Percentiles rank a stretch among this genome's conserved stretches.
These are phyloP conservation scores for Inosperma sp. DNA, from an alignment of 768 basidiomycete species.

Conservation along the genomic window DNA sequence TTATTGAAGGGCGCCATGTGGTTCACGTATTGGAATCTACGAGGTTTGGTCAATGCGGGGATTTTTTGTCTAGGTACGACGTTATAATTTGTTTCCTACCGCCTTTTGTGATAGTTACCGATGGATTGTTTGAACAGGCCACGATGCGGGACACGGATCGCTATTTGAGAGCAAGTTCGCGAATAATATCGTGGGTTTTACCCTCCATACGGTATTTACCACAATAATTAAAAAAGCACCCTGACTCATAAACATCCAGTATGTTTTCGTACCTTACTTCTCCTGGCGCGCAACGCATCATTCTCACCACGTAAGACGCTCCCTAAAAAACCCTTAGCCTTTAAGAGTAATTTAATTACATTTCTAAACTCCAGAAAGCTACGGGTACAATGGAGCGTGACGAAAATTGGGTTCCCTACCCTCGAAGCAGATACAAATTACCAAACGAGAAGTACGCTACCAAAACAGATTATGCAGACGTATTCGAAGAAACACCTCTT, in stretches of 20 bases:
- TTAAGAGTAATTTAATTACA: no score
- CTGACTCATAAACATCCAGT: constrained; percentile 29
- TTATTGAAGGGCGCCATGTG: constrained; percentile 36
- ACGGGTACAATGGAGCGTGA: constrained; percentile 74
- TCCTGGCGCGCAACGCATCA: constrained; percentile 68
- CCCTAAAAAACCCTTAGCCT: background rate
- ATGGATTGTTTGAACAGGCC: constrained; percentile 32
- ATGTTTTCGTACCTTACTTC: constrained; percentile 53
- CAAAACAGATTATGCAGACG: constrained; percentile 41
- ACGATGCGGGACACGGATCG: constrained; percentile 44
- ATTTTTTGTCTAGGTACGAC: constrained; percentile 48
- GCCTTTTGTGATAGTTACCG: constrained; percentile 29
- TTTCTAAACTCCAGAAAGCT: no score
- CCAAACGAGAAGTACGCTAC: constrained; percentile 37
- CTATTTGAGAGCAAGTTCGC: constrained; percentile 33
- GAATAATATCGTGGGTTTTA: constrained; percentile 46
- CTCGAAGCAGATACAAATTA: constrained; percentile 37
- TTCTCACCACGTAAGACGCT: constrained; percentile 52
- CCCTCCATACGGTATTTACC: constrained; percentile 39
- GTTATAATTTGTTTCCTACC: background rate
- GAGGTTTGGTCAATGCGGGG: constrained; percentile 47
- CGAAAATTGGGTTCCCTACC: constrained; percentile 65
- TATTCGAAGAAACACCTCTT: constrained; percentile 51
- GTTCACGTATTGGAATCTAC: constrained; percentile 47
- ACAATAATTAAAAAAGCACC: no score